A percentile compares a stretch with the other conserved stretches of the same genome.
phyloP scores from a whole-genome alignment of 371 early-diverging fungal species.

The Lichtheimia ramosa region DNA sequence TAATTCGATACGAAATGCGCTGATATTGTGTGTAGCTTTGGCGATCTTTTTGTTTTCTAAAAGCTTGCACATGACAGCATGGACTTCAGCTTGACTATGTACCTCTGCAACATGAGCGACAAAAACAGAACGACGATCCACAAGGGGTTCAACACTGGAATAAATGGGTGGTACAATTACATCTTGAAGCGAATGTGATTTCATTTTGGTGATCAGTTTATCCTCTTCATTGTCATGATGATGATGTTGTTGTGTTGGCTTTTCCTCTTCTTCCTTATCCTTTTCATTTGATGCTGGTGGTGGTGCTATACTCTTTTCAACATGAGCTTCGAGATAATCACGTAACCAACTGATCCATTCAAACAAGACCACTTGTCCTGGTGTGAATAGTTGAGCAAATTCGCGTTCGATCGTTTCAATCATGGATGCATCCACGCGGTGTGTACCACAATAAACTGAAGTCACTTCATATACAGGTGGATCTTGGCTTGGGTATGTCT shows the following conservation, averaged over 20 bases:
- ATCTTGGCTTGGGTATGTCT: constrained; percentile 65
- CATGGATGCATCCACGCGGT: constrained; percentile 41
- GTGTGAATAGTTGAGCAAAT: constrained; percentile 59
- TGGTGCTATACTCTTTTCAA: constrained; percentile 15
- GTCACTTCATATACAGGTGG: constrained; percentile 72
- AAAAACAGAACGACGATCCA: constrained; percentile 87
- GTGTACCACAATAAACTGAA: constrained; percentile 65
- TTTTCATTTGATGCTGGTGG: no score
- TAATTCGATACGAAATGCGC: constrained; percentile 80
- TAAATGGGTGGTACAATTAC: constrained; percentile 35
- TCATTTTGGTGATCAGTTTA: constrained; percentile 10
- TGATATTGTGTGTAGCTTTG: constrained; percentile 87
- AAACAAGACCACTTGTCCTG: constrained; percentile 73
- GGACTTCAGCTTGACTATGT: constrained; percentile 55
- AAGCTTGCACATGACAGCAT: constrained; percentile 58
- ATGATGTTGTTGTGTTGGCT: constrained; percentile 11
- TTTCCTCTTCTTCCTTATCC: background rate
- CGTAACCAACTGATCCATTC: constrained; percentile 76
- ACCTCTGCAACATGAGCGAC: constrained; percentile 81
- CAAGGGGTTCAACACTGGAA: constrained; percentile 54
- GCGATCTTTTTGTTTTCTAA: constrained; percentile 77
- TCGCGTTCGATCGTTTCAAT: constrained; percentile 52
- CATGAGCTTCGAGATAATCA: constrained; percentile 53
- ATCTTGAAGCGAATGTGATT: constrained; percentile 3
- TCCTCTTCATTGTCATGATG: constrained; percentile 15